phyloP scores from a whole-genome alignment of 768 basidiomycete species.

The Leccinellum luteum region DNA sequence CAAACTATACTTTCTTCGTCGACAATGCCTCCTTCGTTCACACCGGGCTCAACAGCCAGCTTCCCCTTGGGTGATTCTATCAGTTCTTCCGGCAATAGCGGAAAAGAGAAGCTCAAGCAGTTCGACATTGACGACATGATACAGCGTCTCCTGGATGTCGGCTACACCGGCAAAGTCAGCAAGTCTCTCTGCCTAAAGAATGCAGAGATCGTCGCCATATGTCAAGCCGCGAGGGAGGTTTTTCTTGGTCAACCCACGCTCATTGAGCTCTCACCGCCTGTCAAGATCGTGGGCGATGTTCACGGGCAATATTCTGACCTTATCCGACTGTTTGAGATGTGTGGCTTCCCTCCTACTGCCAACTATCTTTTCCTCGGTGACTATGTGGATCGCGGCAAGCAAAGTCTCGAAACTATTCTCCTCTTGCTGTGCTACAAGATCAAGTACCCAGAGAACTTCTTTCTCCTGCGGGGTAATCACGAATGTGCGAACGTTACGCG shows the following conservation, averaged over 20 bases:
- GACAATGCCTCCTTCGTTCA: slow-evolving; percentile 44
- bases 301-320: slow-evolving; percentile 99
- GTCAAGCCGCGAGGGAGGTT: slow-evolving; percentile 92
- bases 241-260: slow-evolving; percentile 96
- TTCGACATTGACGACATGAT: slow-evolving; percentile 99
- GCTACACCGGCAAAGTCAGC: slow-evolving; percentile 97
- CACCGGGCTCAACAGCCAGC: slow-evolving; percentile 48
- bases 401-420: slow-evolving; percentile 96
- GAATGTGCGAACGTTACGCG: slow-evolving; percentile 99
- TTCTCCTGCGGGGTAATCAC: slow-evolving; percentile 95
- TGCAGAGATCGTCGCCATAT: slow-evolving; percentile 90
- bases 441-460: slow-evolving; percentile 99
- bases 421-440: slow-evolving; percentile 98
- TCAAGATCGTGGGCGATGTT: slow-evolving; percentile 99
- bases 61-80: slow-evolving; percentile 38
- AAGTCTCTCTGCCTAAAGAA: slow-evolving; percentile 96
- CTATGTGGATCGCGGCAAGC: slow-evolving; percentile 98
- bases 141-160: slow-evolving; percentile 90
- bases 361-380: slow-evolving; percentile 99
- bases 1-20: slow-evolving; percentile 84
- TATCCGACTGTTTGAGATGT: slow-evolving; percentile 99
- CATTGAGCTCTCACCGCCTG: slow-evolving; percentile 94
- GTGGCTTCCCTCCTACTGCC: slow-evolving; percentile 94
- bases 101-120: slow-evolving; percentile 60
- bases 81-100: slow-evolving; percentile 35